Evolutionary conservation across 1,284 basidiomycete species (phyloP), one percentile per base, ranked within the genome.

Genomic region (Trichosporon sp.): DNA sequence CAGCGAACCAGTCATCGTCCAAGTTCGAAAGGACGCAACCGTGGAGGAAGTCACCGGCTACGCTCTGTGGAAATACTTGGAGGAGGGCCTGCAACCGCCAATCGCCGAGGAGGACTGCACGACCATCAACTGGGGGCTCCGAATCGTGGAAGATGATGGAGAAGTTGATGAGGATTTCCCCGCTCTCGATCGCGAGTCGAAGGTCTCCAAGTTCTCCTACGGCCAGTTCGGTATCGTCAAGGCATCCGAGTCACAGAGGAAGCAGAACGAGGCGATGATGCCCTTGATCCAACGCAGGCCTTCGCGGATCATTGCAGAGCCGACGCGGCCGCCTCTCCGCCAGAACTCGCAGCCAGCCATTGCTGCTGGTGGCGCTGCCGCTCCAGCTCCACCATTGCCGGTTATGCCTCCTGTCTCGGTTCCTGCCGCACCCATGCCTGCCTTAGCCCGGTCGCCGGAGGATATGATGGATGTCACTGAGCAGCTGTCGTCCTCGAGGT

Each of bases 91-190:
- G 88, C 80, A 90, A 64, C 95, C 94, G 0, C 89, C 89, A 77
- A 82, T 97, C 37, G 90, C 91, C 76, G 59, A 63, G 14, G 59
- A 63, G 16, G 59, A 63, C 32, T 63, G 32, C 59, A 75, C 91
- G 66, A 92, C 93, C 0, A 87, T 92, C 1, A 94, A 93, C 0
- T 99, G 96, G 96, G 91, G 94, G n/a, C 83, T 99, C 83, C 87
- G 94, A 71, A 95, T 99, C 70, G 93, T 96, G 7, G 96, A 99
- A 79, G 93, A 96, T 67, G 95, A 98, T 81, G 97, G 97, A 16
- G 94, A 98, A 82, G 94, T 98, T 0, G 97, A 99, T 80, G 96
- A 98, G 81, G 97, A 99, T 83, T 99, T 96, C 79, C 96, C 97
- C 37, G 90, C 96, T 1, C 91, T 97, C 11, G 97, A 98, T 80